These are phyloP conservation scores for Talaromyces trachyspermus DNA, from an alignment of 495 filamentous ascomycete genomes.

Conservation along the genomic window DNA sequence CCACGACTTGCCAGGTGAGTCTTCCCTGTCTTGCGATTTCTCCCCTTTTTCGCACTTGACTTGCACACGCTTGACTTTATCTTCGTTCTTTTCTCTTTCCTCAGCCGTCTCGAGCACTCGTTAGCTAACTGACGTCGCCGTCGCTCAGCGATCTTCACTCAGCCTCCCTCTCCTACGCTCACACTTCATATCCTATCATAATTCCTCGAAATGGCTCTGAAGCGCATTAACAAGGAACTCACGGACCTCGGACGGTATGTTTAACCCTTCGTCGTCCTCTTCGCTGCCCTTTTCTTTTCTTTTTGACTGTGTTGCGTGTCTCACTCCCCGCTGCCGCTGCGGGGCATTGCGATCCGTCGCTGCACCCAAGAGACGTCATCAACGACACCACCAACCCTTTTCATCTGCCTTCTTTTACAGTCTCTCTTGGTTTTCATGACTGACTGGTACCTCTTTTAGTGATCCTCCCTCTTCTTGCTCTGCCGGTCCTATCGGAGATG, in stretches of 20 bases:
- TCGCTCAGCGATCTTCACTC: constrained; percentile 6
- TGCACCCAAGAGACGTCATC: no score
- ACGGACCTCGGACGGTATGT: constrained; percentile 96
- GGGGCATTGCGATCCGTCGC: constrained; percentile 16
- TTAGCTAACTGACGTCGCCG: constrained; percentile 12
- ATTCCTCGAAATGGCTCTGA: constrained; percentile 77
- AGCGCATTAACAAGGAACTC: constrained; percentile 99
- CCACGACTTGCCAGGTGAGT: no score
- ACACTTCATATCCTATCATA: constrained; percentile 29
- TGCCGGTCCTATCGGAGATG: constrained; percentile 91
- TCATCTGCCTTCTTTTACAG: not conserved
- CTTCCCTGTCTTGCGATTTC: constrained; percentile 9
- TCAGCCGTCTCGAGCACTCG: no score
- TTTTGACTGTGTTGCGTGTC: constrained; percentile 5
- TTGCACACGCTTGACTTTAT: no score
- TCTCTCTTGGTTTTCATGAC: constrained; percentile 3
- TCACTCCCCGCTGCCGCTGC: constrained; percentile 17
- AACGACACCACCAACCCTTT: not conserved
- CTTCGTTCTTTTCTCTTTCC: no score
- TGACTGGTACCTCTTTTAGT: constrained; percentile 44
- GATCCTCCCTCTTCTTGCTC: constrained; percentile 98
- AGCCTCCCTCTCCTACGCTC: constrained; percentile 8
- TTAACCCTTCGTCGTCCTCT: not conserved
- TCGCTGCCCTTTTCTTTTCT: not conserved
- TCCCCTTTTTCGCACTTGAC: constrained; percentile 9